Evolutionary conservation across 331 rosid species (phyloP).

Genomic region (Malus hybrid): DNA sequence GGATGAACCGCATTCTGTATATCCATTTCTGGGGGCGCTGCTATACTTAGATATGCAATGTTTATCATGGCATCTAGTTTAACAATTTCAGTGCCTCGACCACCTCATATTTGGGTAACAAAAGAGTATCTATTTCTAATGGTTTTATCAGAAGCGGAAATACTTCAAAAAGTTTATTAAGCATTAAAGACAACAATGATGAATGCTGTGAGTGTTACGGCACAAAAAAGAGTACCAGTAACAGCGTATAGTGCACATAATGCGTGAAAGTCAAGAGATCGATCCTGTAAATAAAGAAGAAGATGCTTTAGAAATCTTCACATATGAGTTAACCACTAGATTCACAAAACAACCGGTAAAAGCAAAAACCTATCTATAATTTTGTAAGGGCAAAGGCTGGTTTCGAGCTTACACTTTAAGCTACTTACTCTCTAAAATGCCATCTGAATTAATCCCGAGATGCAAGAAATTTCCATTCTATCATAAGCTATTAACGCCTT

Average conservation of each 20-base stretch:
- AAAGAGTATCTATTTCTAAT: constrained; percentile 9
- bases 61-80: background rate
- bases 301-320: constrained; percentile 32
- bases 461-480: too few species aligned
- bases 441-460: too few species aligned
- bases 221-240: constrained; percentile 67
- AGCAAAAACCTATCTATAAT: too few species aligned
- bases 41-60: background rate
- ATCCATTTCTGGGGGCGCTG: background rate
- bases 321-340: constrained; percentile 9
- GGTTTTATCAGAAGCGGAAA: background rate
- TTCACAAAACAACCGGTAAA: background rate
- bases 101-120: background rate
- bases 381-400: too few species aligned
- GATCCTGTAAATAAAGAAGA: constrained; percentile 67
- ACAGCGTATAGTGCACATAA: constrained; percentile 95
- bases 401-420: too few species aligned
- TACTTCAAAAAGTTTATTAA: background rate
- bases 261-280: constrained; percentile 89
- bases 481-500: too few species aligned
- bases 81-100: background rate
- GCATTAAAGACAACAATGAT: constrained; percentile 1
- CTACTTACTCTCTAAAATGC: too few species aligned
- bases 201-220: constrained; percentile 14
- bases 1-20: background rate